Evolutionary conservation across 2,329 filamentous ascomycete genomes (phyloP), one percentile per base, ranked within the genome.

Genomic region (Sporothrix phasma): DNA sequence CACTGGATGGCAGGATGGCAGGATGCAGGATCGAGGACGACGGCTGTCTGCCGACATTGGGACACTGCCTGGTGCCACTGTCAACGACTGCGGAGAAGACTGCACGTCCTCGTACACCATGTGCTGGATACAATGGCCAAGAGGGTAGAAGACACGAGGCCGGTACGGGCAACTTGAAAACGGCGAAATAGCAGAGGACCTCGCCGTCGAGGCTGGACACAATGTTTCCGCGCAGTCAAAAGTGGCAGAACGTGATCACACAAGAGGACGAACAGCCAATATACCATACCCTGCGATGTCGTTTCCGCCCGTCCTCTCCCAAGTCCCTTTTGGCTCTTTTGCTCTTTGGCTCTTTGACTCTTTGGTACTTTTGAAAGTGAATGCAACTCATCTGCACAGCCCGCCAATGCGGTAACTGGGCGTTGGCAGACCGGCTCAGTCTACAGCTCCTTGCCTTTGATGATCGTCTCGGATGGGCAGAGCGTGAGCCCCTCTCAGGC

Each of bases 251-350:
- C 49, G 2, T 11, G n/a, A 31, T 24, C n/a, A 11, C 10, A 56
- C 51, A 56, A 39, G n/a, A 39, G n/a, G 26, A 24, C 51, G 31
- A 56, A 56, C 51, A 56, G 19, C n/a, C 37, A 39, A 56, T 39
- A 56, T 56, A 31, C 51, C 51, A 39, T 53, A 29, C 8, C n/a
- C n/a, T n/a, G n/a, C n/a, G n/a, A n/a, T n/a, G n/a, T n/a, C n/a
- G n/a, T n/a, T n/a, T n/a, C n/a, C n/a, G 8, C 34, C 34, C 34
- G 34, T 37, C 10, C 34, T 8, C 22, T 6, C 26, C n/a, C 37
- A 56, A 31, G 51, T 39, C 51, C 51, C 51, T 54, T 13, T 54
- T n/a, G n/a, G n/a, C n/a, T n/a, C n/a, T n/a, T n/a, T n/a, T n/a
- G n/a, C 31, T 39, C 39, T 39, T 24, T 10, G 34, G n/a, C 19